A percentile compares a stretch with the other conserved stretches of the same genome.
These are phyloP conservation scores for Phytophthora hybrid DNA, from an alignment of 352 stramenopile species.

Conservation along the genomic window DNA sequence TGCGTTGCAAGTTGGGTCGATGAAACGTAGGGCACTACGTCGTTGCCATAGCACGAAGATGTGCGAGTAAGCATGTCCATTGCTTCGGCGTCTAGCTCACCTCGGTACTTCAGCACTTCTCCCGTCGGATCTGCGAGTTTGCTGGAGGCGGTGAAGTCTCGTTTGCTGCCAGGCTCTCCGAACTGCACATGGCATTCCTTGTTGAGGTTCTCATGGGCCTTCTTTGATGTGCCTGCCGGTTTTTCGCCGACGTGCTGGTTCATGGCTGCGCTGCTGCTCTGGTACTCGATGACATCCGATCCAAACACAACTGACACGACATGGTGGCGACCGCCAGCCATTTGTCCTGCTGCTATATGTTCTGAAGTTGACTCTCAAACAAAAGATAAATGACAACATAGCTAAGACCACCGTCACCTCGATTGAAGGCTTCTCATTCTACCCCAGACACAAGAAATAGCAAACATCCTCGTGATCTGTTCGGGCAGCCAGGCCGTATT, in stretches of 20 bases:
- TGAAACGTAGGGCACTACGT: constrained; percentile 61
- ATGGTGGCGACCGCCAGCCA: constrained; percentile 45
- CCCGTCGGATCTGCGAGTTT: constrained; percentile 67
- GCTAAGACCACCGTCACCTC: not conserved
- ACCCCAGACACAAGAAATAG: constrained; percentile 25
- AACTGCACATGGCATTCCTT: constrained; percentile 76
- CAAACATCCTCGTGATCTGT: constrained; percentile 27
- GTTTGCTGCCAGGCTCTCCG: constrained; percentile 65
- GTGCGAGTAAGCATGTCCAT: constrained; percentile 71
- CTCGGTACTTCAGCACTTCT: constrained; percentile 72
- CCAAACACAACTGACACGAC: constrained; percentile 71
- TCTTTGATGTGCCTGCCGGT: constrained; percentile 11
- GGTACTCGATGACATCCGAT: constrained; percentile 66
- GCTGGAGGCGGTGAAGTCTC: constrained; percentile 64
- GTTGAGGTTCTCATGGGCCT: constrained; percentile 53
- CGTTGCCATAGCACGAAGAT: constrained; percentile 63
- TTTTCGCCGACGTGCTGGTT: constrained; percentile 49
- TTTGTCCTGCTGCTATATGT: constrained; percentile 6
- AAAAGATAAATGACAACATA: constrained; percentile 27
- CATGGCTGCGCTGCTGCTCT: constrained; percentile 58
- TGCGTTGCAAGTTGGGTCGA: constrained; percentile 76
- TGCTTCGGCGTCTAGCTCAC: constrained; percentile 53
- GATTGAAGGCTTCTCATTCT: not conserved
- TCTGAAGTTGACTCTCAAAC: not conserved
- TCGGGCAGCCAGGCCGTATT: constrained; percentile 30